A percentile compares a stretch with the other conserved stretches of the same genome.
These are phyloP conservation scores for Phlyctochytrium arcticum DNA, from an alignment of 192 early-diverging fungal genomes.

Conservation along the genomic window DNA sequence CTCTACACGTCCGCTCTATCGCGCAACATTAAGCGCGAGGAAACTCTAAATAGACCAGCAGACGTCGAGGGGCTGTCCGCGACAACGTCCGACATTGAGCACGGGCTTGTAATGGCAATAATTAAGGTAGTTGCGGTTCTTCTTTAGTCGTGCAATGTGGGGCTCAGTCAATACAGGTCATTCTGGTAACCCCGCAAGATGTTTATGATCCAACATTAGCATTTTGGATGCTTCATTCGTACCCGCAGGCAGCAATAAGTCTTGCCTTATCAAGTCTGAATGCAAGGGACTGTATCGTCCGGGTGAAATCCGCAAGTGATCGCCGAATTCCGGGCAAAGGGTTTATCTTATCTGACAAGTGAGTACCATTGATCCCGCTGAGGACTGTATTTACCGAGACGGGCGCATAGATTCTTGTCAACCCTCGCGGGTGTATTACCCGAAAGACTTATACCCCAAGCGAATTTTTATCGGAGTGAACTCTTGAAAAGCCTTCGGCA, in stretches of 20 bases:
- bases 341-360: slow-evolving; percentile 31
- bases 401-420: slow-evolving; percentile 30
- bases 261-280: slow-evolving; percentile 11
- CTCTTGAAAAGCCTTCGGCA: slow-evolving; percentile 1
- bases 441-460: slow-evolving; percentile 33
- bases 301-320: slow-evolving; percentile 20
- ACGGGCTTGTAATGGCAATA: slow-evolving; percentile 13
- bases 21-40: no score
- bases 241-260: slow-evolving; percentile 6
- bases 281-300: slow-evolving; percentile 19
- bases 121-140: slow-evolving; percentile 15
- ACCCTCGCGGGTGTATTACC: slow-evolving; percentile 30
- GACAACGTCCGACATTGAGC: no score
- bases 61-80: no score
- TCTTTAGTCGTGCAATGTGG: background rate
- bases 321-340: slow-evolving; percentile 34
- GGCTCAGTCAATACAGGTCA: slow-evolving; percentile 10
- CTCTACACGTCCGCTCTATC: no score
- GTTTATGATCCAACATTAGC: slow-evolving; percentile 28
- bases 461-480: background rate
- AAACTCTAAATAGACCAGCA: no score
- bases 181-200: slow-evolving; percentile 35
- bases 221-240: slow-evolving; percentile 25
- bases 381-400: slow-evolving; percentile 9
- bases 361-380: no score